Base-by-base conservation (phyloP, 2,329 filamentous ascomycete genomes). In the Beauveria brongniartii region DNA sequence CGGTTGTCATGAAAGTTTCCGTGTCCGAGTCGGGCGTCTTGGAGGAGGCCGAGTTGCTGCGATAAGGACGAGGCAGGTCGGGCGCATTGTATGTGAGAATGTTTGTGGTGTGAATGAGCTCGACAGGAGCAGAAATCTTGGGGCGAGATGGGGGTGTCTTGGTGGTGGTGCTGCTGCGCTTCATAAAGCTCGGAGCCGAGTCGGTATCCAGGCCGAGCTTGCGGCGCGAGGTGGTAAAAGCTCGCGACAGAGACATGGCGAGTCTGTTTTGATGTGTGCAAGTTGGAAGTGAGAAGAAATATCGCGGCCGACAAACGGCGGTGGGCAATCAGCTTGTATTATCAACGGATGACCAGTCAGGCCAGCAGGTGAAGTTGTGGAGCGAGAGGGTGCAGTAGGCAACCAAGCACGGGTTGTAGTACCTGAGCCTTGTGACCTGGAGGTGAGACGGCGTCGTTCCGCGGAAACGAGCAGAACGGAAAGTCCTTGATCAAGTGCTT, bases 61-160 rank as follows among this genome's bases (percentile, higher is more conserved):
- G 83, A 12, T 71, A 67, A n/a, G 65, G 72, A 69, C 70, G 80
- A 50, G 78, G 78, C 64, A 97, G 86, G 71, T 97, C 89, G 55
- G 93, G 93, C 10, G 94, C 92, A 71, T 93, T 93, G 81, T 96
- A 96, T 8, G 91, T 92, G 59, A 97, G 87, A 83, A 95, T 91
- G 75, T 97, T 99, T 67, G 94, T 97, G 5, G 93, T 96, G 63
- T 94, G 95, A 54, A 97, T 80, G 64, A 99, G 82, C 74, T 92
- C 87, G 58, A 96, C 82, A 0, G 94, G 94, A 3, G 82, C 85
- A 1, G 94, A 99, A 71, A 99, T 99, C 78, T 92, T 87, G 71
- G 81, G 74, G 62, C 88, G 83, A 66, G 86, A 43, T 14, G 60
- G 57, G 65, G 50, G 73, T 65, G 68, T 78, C 71, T 80, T 82